Evolutionary conservation across 305 asterid genomes (phyloP).

Genomic region (Fraxinus ornus): DNA sequence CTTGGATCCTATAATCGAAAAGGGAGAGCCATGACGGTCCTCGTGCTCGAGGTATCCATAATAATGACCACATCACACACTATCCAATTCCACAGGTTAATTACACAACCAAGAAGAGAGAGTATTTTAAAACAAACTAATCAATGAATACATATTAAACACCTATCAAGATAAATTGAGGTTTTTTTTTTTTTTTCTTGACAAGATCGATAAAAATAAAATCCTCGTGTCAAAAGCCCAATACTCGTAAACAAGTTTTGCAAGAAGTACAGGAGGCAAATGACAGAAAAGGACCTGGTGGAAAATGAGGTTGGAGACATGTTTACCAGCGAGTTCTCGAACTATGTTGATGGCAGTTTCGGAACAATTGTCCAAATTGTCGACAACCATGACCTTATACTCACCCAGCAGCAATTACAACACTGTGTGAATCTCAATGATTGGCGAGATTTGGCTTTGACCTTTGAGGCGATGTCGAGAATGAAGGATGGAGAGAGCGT

Average conservation of each 20-base stretch:
- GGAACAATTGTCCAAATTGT: constrained; percentile 87
- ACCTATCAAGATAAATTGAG: constrained; percentile 13
- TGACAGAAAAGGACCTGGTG: constrained; percentile 50
- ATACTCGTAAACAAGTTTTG: background rate
- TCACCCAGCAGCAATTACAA: constrained; percentile 75
- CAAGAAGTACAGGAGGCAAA: background rate
- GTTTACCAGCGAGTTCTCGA: constrained; percentile 62
- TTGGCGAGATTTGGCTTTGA: no score
- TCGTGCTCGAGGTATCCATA: no score
- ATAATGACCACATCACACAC: background rate
- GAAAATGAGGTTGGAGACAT: constrained; percentile 62
- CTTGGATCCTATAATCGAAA: no score
- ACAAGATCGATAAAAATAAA: no score
- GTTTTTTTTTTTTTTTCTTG: background rate
- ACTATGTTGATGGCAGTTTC: constrained; percentile 64
- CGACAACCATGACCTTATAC: constrained; percentile 66
- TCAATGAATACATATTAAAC: background rate
- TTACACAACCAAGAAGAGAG: background rate
- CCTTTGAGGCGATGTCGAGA: no score
- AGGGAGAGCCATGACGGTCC: no score
- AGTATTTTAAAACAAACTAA: constrained; percentile 9
- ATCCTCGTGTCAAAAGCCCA: background rate
- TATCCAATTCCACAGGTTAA: background rate
- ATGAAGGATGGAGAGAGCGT: no score
- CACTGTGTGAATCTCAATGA: constrained; percentile 86